Evolutionary conservation across 306 rosid genomes (phyloP).

Genomic region (Ziziphus jujuba): DNA sequence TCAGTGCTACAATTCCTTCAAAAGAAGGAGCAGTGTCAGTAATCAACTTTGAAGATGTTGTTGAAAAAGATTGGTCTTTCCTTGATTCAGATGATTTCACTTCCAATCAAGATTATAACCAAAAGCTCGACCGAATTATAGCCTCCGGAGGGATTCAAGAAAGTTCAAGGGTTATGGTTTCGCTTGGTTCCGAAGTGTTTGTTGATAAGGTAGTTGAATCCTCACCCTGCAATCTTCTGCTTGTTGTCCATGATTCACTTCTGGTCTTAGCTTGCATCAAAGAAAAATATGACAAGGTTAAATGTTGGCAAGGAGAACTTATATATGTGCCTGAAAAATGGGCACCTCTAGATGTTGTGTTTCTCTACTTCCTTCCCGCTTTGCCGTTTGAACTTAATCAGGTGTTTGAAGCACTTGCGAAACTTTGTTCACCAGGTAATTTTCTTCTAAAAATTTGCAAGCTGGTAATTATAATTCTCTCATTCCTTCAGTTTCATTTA

Average conservation of each 20-base stretch:
- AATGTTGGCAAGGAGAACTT: constrained; percentile 95
- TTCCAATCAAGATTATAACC: constrained; percentile 25
- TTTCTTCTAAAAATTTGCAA: neutral
- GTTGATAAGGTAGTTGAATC: constrained; percentile 58
- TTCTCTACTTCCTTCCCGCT: constrained; percentile 86
- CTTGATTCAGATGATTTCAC: constrained; percentile 48
- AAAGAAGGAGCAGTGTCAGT: constrained; percentile 52
- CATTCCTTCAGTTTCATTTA: neutral
- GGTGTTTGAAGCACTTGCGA: constrained; percentile 56
- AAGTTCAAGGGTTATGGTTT: constrained; percentile 64
- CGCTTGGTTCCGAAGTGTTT: constrained; percentile 71
- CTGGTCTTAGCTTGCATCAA: constrained; percentile 59
- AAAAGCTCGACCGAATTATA: constrained; percentile 47
- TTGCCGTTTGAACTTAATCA: constrained; percentile 58
- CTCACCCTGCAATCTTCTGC: constrained; percentile 40
- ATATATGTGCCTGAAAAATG: constrained; percentile 67
- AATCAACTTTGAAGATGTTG: constrained; percentile 53
- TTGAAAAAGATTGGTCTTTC: constrained; percentile 79
- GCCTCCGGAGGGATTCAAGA: constrained; percentile 61
- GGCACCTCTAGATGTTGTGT: constrained; percentile 68
- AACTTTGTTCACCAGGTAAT: constrained; percentile 55
- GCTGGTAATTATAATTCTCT: neutral
- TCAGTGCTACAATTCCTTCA: constrained; percentile 43
- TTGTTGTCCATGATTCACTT: constrained; percentile 76
- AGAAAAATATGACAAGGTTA: constrained; percentile 74